These are phyloP conservation scores for Sporothrix globosa DNA, from an alignment of 2,329 filamentous ascomycete genomes.

Conservation along the genomic window DNA sequence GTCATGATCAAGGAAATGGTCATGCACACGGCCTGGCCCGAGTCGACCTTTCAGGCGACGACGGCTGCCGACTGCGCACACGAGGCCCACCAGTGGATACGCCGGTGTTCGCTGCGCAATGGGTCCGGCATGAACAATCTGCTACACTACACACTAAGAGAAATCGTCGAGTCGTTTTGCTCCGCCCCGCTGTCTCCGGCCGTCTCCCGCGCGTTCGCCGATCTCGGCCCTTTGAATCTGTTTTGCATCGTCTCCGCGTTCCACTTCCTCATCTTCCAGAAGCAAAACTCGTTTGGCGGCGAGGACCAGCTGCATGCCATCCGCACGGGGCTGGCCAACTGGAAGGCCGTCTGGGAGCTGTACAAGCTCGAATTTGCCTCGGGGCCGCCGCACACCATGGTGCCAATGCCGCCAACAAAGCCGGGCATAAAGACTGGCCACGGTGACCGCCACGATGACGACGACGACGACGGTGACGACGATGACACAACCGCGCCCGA, in stretches of 20 bases:
- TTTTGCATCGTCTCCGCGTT: slow-evolving; percentile 25
- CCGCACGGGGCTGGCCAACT: slow-evolving; percentile 20
- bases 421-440: too few species aligned
- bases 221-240: slow-evolving; percentile 12
- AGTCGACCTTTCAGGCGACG: slow-evolving; percentile 26
- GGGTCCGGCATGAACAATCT: neutral
- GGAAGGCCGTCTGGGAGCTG: slow-evolving; percentile 26
- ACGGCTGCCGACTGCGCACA: slow-evolving; percentile 22
- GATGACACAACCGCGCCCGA: neutral
- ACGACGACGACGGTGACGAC: too few species aligned
- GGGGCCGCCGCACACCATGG: slow-evolving; percentile 26
- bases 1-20: slow-evolving; percentile 31
- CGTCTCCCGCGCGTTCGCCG: neutral
- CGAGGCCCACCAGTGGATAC: neutral
- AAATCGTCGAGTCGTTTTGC: slow-evolving; percentile 24
- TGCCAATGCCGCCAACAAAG: neutral
- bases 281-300: slow-evolving; percentile 31
- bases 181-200: neutral
- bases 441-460: too few species aligned
- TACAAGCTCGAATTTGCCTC: slow-evolving; percentile 4
- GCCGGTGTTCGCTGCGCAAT: neutral
- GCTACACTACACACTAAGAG: neutral
- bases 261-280: slow-evolving; percentile 27
- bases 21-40: slow-evolving; percentile 30
- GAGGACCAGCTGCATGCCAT: slow-evolving; percentile 24